A percentile compares a stretch with the other conserved stretches of the same genome.
Conservation (phyloP, 1,284 basidiomycete species). For the Xerocomus minutiporus region DNA sequence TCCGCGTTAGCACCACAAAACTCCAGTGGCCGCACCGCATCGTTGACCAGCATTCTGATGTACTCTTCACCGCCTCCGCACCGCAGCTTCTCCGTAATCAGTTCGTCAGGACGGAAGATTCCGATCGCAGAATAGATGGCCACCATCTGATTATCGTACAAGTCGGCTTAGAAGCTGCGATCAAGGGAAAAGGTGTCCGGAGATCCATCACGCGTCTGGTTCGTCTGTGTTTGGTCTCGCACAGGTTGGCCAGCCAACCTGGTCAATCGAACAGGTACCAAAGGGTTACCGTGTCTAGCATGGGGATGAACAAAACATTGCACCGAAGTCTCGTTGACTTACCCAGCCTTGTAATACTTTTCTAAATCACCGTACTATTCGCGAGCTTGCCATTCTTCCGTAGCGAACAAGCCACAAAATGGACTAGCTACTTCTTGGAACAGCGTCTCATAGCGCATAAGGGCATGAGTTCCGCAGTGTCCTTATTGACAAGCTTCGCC, state of each 20-base stretch:
- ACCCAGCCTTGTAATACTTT: constrained; percentile 77
- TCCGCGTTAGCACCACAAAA: constrained; percentile 53
- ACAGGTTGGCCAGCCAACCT: constrained; percentile 66
- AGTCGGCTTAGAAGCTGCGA: constrained; percentile 65
- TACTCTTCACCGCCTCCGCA: constrained; percentile 42
- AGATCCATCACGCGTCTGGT: constrained; percentile 66
- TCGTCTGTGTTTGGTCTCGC: constrained; percentile 70
- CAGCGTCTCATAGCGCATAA: constrained; percentile 81
- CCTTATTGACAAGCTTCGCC: constrained; percentile 53
- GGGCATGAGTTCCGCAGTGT: constrained; percentile 62
- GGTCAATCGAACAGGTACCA: constrained; percentile 73
- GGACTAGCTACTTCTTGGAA: constrained; percentile 51
- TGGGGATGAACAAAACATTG: not conserved
- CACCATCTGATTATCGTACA: constrained; percentile 79
- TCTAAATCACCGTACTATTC: constrained; percentile 72
- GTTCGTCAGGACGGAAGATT: too few relatives aligned
- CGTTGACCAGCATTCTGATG: constrained; percentile 64
- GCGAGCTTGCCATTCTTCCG: constrained; percentile 56
- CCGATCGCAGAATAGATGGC: constrained; percentile 44
- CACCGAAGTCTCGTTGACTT: constrained; percentile 2
- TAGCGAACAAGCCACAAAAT: constrained; percentile 69
- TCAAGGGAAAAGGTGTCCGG: constrained; percentile 71
- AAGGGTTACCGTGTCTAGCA: constrained; percentile 55
- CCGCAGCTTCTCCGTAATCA: constrained; percentile 58
- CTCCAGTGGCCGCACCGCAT: constrained; percentile 57